Evolutionary conservation across 208 protist species (phyloP).

Genomic region (Crithidia mellificae): DNA sequence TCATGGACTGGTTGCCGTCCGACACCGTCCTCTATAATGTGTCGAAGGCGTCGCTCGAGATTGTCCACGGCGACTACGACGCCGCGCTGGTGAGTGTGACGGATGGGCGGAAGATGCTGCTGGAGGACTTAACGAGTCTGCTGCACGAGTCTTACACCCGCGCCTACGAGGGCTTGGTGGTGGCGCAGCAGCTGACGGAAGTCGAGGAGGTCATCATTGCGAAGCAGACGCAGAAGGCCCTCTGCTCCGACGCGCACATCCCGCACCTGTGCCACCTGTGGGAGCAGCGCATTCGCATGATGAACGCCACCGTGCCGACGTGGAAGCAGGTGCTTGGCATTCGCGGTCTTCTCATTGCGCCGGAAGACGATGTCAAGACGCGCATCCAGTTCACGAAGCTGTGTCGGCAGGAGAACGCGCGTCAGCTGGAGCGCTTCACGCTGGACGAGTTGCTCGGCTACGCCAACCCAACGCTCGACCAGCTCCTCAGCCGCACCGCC

Average conservation of each 20-base stretch:
- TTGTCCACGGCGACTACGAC: conserved; percentile 61
- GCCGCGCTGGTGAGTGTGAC: conserved; percentile 47
- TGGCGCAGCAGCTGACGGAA: conserved; percentile 97
- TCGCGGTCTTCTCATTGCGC: conserved; percentile 91
- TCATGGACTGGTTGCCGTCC: conserved; percentile 56
- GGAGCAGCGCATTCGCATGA: conserved; percentile 91
- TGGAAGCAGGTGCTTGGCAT: conserved; percentile 97
- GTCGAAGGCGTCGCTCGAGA: conserved; percentile 56
- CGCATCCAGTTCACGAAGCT: conserved; percentile 98
- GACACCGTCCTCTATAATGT: conserved; percentile 72
- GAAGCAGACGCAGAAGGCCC: conserved; percentile 51
- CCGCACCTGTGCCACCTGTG: conserved; percentile 89
- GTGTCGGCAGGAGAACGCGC: conserved; percentile 83
- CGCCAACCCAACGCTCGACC: conserved; percentile 63
- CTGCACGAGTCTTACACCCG: conserved; percentile 87
- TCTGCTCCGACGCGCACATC: conserved; percentile 65
- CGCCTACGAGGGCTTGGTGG: conserved; percentile 94
- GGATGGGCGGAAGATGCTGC: conserved; percentile 64
- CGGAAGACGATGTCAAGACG: conserved; percentile 91
- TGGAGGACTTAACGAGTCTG: conserved; percentile 73
- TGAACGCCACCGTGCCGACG: conserved; percentile 90
- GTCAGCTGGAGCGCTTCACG: conserved; percentile 78
- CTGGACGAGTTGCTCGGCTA: conserved; percentile 73
- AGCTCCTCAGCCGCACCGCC: conserved; percentile 63
- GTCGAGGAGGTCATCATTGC: conserved; percentile 98